phyloP scores from a whole-genome alignment of 2,329 filamentous ascomycete species.

The Aureobasidium sp. region DNA sequence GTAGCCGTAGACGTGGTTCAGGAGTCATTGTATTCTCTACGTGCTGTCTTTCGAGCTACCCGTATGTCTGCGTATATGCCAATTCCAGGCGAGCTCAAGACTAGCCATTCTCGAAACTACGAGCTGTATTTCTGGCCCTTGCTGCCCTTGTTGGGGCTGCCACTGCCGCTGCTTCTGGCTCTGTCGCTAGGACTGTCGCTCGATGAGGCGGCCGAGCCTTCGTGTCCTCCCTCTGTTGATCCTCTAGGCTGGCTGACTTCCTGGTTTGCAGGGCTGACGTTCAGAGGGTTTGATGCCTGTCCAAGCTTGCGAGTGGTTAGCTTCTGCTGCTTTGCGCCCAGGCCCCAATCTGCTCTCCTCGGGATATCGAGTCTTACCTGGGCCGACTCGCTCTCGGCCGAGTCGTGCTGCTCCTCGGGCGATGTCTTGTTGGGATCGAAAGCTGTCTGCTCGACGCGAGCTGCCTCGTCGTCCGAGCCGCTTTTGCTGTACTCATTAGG shows the following conservation, averaged over 20 bases:
- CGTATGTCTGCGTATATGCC: not conserved
- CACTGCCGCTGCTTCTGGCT: constrained; percentile 24
- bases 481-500: constrained; percentile 61
- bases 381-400: constrained; percentile 30
- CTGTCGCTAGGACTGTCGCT: constrained; percentile 34
- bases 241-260: constrained; percentile 47
- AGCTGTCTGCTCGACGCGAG: constrained; percentile 51
- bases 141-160: constrained; percentile 14
- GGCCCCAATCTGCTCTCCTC: constrained; percentile 20
- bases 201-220: constrained; percentile 29
- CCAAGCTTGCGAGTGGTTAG: constrained; percentile 11
- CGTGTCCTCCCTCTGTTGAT: constrained; percentile 35
- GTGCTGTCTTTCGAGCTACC: not conserved
- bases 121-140: constrained; percentile 13
- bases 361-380: constrained; percentile 12
- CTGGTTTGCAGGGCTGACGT: constrained; percentile 55
- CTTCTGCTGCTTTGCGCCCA: constrained; percentile 17
- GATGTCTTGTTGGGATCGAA: constrained; percentile 62
- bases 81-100: not conserved
- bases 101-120: not conserved
- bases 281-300: constrained; percentile 40
- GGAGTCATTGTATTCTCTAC: not conserved
- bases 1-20: not conserved
- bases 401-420: constrained; percentile 53
- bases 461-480: constrained; percentile 54